Conservation (phyloP, 345 rosid species). For the Kandelia obovata region DNA sequence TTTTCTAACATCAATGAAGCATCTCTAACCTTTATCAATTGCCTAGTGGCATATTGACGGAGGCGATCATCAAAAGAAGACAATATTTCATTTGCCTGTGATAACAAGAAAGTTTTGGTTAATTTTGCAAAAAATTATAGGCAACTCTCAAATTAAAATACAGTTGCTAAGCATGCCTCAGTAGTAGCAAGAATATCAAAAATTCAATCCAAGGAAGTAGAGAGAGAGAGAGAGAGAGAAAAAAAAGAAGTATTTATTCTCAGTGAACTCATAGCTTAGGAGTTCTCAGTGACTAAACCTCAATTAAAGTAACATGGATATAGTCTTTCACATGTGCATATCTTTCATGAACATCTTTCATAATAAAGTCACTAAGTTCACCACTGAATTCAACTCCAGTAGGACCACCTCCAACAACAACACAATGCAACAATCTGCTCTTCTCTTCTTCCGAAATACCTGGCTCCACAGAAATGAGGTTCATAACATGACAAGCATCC, state of each 20-base stretch:
- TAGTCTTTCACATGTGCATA: constrained; percentile 81
- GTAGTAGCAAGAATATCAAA: background rate
- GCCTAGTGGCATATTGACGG: constrained; percentile 83
- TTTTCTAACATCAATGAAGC: background rate
- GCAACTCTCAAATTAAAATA: background rate
- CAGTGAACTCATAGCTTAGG: background rate
- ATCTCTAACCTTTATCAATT: constrained; percentile 66
- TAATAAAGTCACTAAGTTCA: constrained; percentile 89
- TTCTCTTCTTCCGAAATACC: constrained; percentile 79
- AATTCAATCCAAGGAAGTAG: constrained; percentile 7
- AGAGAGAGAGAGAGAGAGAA: background rate
- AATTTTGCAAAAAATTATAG: background rate
- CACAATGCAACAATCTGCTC: constrained; percentile 75
- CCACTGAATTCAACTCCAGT: constrained; percentile 99
- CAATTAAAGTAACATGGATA: constrained; percentile 86
- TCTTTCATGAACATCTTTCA: constrained; percentile 78
- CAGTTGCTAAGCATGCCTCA: constrained; percentile 1
- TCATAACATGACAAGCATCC: background rate
- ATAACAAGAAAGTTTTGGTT: constrained; percentile 11
- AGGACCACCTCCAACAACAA: constrained; percentile 98
- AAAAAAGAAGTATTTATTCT: background rate
- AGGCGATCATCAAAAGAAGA: constrained; percentile 96
- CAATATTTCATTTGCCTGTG: constrained; percentile 83
- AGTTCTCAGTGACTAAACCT: constrained; percentile 48
- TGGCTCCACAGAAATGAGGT: constrained; percentile 21